Percentiles rank a stretch among this genome's conserved stretches.
Evolutionary conservation across 345 rosid genomes (phyloP).

Genomic region (Pugionium cornutum): DNA sequence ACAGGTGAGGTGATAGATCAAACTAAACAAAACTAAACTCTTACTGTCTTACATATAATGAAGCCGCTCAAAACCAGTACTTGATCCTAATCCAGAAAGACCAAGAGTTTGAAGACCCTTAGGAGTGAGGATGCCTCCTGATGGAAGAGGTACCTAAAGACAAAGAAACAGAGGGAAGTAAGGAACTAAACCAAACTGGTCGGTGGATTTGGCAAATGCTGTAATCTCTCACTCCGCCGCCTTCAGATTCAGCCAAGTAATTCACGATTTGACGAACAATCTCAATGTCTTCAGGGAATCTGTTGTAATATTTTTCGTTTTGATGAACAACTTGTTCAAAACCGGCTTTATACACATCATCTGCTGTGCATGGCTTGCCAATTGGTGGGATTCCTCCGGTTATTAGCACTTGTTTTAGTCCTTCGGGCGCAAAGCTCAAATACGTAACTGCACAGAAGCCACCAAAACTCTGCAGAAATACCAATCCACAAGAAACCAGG

Average conservation of each 20-base stretch:
- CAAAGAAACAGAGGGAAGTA: slow-evolving; percentile 3
- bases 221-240: slow-evolving; percentile 69
- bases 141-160: slow-evolving; percentile 80
- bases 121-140: slow-evolving; percentile 83
- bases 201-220: slow-evolving; percentile 9
- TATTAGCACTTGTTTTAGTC: slow-evolving; percentile 82
- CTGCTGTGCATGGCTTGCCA: slow-evolving; percentile 71
- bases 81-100: slow-evolving; percentile 77
- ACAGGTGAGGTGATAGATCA: background rate
- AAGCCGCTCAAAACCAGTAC: slow-evolving; percentile 86
- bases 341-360: slow-evolving; percentile 62
- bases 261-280: slow-evolving; percentile 63
- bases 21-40: slow-evolving; percentile 28
- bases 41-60: slow-evolving; percentile 65
- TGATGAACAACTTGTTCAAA: slow-evolving; percentile 59
- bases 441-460: slow-evolving; percentile 94
- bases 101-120: slow-evolving; percentile 83
- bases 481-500: slow-evolving; percentile 6
- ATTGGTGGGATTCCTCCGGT: slow-evolving; percentile 95
- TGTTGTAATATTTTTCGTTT: slow-evolving; percentile 83
- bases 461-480: slow-evolving; percentile 71
- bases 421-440: slow-evolving; percentile 85
- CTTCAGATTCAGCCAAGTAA: slow-evolving; percentile 73
- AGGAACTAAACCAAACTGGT: slow-evolving; percentile 14
- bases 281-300: slow-evolving; percentile 81